phyloP scores from a whole-genome alignment of 129 eudicot species.

The Flaveria sonorensis region DNA sequence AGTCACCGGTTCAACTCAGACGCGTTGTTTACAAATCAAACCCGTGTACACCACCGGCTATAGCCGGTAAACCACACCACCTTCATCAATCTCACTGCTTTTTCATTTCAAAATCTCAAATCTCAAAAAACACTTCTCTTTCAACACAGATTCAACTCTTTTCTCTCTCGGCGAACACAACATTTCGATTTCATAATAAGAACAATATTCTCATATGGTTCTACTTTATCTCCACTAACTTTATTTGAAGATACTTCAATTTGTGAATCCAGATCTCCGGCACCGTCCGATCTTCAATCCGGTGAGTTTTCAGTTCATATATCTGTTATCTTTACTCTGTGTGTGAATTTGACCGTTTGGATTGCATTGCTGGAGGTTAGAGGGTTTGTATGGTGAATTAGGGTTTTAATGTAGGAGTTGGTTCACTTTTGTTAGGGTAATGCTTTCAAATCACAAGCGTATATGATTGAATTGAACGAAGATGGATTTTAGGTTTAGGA shows the following conservation, averaged over 20 bases:
- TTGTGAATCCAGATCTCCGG: conserved; percentile 28
- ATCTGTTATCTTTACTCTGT: background rate
- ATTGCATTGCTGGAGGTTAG: conserved; percentile 3
- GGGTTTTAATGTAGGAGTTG: conserved; percentile 12
- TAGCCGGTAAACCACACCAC: conserved; percentile 33
- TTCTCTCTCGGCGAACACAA: conserved; percentile 18
- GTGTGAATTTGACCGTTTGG: conserved; percentile 10
- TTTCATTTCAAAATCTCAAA: conserved; percentile 24
- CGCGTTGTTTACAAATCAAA: conserved; percentile 34
- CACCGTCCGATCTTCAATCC: conserved; percentile 42
- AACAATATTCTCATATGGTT: conserved; percentile 21
- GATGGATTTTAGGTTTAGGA: too few species aligned
- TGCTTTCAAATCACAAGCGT: background rate
- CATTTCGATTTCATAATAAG: background rate
- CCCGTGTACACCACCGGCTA: conserved; percentile 47
- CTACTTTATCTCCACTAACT: conserved; percentile 15
- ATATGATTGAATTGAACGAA: background rate
- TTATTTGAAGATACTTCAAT: background rate
- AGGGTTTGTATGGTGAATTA: background rate
- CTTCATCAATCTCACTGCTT: conserved; percentile 27
- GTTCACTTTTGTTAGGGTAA: conserved; percentile 17
- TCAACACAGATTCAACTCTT: conserved; percentile 37
- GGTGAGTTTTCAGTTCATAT: conserved; percentile 36
- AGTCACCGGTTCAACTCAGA: conserved; percentile 15
- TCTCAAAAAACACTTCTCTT: background rate